Base-by-base conservation (phyloP, 352 stramenopile genomes). In the Phytophthora capsici region DNA sequence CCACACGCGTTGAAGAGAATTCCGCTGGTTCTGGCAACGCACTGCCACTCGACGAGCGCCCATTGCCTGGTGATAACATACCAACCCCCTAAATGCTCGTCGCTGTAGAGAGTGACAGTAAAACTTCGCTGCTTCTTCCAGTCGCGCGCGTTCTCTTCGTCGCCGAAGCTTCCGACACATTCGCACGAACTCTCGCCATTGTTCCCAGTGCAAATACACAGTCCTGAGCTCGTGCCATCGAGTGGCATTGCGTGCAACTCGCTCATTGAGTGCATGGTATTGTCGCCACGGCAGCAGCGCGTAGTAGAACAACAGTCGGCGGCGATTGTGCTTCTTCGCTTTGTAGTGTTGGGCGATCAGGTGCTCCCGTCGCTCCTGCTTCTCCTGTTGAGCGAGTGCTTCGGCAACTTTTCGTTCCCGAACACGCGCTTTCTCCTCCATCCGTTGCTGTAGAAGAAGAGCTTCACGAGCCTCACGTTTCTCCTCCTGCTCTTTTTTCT, bases 241-340 rank as follows among this genome's bases (percentile, higher is more conserved):
- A 3, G 22, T 36, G 7, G 78, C 79, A 10, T 82, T 77, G 13
- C 26, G 58, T 17, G 50, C 41, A 1, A 88, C 62, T 47, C 78
- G 71, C 37, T 78, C 55, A 3, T 61, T 57, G 3, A 54, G 32
- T 14, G 56, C 36, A 41, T 75, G 75, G 17, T 77, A 51, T 14
- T 69, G 69, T 47, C 72, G 60, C 63, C 83, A 87, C 6, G 79
- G 79, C 13, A 70, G 23, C 16, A 86, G 69, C 1, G 63, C 81
- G 46, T 87, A 90, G 66, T 80, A 79, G 34, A 70, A 78, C 6
- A 87, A 34, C 20, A 91, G 44, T 8, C 80, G 79, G 12, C 51
- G 48, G 12, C 61, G 60, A 48, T 86, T 66, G 65, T 84, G 75
- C 13, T 63, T 60, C 1, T 30, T 54, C 0, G 78, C 74, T 4